Base-by-base conservation (phyloP, 352 stramenopile species). In the Phytophthora megakarya region DNA sequence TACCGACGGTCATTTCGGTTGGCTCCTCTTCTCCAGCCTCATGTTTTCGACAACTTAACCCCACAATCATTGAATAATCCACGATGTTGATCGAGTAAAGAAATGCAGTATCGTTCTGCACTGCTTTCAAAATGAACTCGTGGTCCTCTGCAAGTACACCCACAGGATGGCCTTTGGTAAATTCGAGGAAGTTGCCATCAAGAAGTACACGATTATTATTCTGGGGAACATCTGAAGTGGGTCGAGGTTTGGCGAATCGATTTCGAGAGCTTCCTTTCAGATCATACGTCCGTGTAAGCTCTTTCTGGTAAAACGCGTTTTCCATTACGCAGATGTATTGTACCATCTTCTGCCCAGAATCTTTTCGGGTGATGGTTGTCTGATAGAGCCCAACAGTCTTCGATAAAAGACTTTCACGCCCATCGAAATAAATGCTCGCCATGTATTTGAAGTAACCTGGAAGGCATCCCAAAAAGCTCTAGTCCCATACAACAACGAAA, bases 41-140 rank as follows among this genome's bases (percentile, higher is more conserved):
- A 69, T 90, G 58, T 11, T 62, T 38, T 81, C 61, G 46, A 59
- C 46, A 54, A 22, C 66, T 73, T 85, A 98, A 50, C 54, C 97
- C 74, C 10, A 99, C 90, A n/a, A 99, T 80, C 78, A 99, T 98
- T 15, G 96, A 99, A 61, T 99, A 99, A 75, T 99, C 97, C 45
- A 99, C 86, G 37, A 99, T 98, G 75, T 99, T 99, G 54, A 99
- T 98, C 30, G 97, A 98, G 40, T 88, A 96, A 38, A 99, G 85
- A 67, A 99, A 99, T 21, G 89, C 65, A 13, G 96, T 98, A 75
- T 99, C 95, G 80, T 99, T 98, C 50, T 98, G 74, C 67, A 99
- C 97, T 19, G 95, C 97, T 26, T 85, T 80, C 44, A 86, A 53
- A 22, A 95, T 71, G 46, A 85, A 77, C n/a, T 75, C 58, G 53